These are phyloP conservation scores for Citrus trifoliata DNA, from an alignment of 345 rosid species.

Conservation along the genomic window DNA sequence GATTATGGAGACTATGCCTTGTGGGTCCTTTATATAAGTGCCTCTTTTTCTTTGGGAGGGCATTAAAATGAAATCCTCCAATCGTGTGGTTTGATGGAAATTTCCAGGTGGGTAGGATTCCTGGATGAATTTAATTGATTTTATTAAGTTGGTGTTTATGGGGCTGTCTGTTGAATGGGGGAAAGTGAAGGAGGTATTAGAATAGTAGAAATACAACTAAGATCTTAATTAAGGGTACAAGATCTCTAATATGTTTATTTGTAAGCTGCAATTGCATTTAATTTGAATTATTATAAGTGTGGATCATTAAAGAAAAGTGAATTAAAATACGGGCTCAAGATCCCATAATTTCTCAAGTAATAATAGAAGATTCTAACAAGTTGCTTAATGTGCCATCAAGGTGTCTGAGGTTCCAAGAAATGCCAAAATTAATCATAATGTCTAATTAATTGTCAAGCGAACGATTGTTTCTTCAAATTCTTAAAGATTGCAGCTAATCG, in stretches of 20 bases:
- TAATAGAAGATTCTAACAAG: constrained; percentile 4
- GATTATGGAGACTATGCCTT: neutral
- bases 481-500: neutral
- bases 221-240: constrained; percentile 32
- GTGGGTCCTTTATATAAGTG: constrained; percentile 5
- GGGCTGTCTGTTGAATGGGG: constrained; percentile 35
- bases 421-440: neutral
- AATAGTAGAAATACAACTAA: constrained; percentile 36
- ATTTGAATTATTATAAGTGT: neutral
- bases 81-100: constrained; percentile 38
- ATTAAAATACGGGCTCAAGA: neutral
- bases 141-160: neutral
- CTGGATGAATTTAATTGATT: constrained; percentile 9
- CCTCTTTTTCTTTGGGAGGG: no score
- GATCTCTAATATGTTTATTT: constrained; percentile 37
- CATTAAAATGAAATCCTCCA: constrained; percentile 9
- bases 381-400: neutral
- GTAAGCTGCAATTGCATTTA: constrained; percentile 10
- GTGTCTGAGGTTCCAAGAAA: neutral
- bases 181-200: constrained; percentile 25
- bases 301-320: neutral
- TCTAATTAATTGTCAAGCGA: neutral
- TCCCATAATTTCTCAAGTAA: constrained; percentile 1
- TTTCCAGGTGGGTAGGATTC: constrained; percentile 31
- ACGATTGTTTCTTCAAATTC: neutral